Conservation (phyloP, 2,329 filamentous ascomycete genomes). For the Aspergillus chevalieri region DNA sequence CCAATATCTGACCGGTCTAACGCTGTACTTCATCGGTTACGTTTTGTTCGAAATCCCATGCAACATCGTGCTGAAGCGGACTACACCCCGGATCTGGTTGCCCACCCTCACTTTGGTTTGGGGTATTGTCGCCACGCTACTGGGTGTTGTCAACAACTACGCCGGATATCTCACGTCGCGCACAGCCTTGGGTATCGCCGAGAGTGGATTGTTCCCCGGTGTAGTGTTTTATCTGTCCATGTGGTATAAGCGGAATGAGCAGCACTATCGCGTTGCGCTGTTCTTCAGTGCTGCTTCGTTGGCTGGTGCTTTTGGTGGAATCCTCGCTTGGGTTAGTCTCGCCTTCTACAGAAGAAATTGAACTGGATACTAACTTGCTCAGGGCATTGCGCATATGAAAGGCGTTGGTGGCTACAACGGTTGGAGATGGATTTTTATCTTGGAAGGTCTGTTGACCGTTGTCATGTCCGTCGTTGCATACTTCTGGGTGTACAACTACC, state of each 20-base stretch:
- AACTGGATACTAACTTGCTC: not conserved
- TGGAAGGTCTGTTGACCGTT: constrained; percentile 66
- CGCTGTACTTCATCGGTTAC: constrained; percentile 35
- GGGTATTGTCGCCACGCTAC: constrained; percentile 47
- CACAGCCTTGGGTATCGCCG: constrained; percentile 48
- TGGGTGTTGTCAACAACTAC: constrained; percentile 45
- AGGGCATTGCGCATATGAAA: constrained; percentile 44
- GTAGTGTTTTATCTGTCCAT: constrained; percentile 52
- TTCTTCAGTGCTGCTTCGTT: constrained; percentile 56
- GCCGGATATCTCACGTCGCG: constrained; percentile 43
- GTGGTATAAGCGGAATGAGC: constrained; percentile 58
- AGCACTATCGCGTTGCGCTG: constrained; percentile 53
- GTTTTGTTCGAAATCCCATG: constrained; percentile 37
- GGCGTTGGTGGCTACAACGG: constrained; percentile 44
- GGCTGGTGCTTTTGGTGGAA: constrained; percentile 56
- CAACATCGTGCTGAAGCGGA: constrained; percentile 37
- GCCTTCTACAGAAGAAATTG: not conserved
- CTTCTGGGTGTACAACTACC: constrained; percentile 40
- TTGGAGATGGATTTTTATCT: constrained; percentile 63
- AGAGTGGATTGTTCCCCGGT: constrained; percentile 50
- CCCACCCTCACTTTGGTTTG: constrained; percentile 41
- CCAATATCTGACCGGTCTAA: constrained; percentile 33
- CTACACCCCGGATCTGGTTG: constrained; percentile 34
- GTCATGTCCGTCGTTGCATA: constrained; percentile 40
- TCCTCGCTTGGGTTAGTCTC: constrained; percentile 43